Base-by-base conservation (phyloP, 805 yeast species). In the Saccharomycopsis capsularis region DNA sequence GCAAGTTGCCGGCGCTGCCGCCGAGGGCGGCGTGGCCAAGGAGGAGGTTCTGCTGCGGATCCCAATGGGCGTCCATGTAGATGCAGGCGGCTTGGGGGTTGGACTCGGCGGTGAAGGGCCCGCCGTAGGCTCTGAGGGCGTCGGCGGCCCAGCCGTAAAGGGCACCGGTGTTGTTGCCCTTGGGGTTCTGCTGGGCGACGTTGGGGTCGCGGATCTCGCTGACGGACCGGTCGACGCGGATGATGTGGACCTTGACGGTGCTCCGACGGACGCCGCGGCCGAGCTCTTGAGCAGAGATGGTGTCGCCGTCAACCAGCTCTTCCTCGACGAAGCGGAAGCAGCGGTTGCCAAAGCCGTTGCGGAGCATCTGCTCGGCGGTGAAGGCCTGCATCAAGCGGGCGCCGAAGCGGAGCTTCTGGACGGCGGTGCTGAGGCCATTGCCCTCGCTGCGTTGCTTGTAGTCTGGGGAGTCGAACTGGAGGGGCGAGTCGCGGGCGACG, bases 1-100 rank as follows among this genome's bases (percentile, higher is more conserved):
- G 80, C 39, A 87, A 68, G 39, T 78, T 69, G 38, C 74, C 81
- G 23, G 74, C 73, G 11, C 93, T 93, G 25, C 98, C 98, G 41
- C 98, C 98, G 16, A 91, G 67, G 0, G 98, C 98, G 2, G 97
- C 97, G 66, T 93, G 98, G 2, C 88, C 87, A 34, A 79, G 63
- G 42, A 93, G 80, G 55, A 85, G 65, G 18, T 78, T 70, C 29
- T 67, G 64, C 38, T 66, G 58, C 2, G 68, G 64, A 62, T 90
- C 95, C 85, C 88, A 93, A 60, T 83, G 89, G 1, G 95, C 74
- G 65, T 93, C 99, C 56, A 89, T 63, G 56, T 80, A 82, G 62
- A 91, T 71, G 21, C 85, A 91, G 0, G 98, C 96, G 21, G 93
- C 95, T 58, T 85, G 86, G 2, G 74, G 74, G 34, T 36, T 36